A percentile compares a stretch with the other conserved stretches of the same genome.
Conservation (phyloP, 345 rosid genomes). For the Mangifera indica region DNA sequence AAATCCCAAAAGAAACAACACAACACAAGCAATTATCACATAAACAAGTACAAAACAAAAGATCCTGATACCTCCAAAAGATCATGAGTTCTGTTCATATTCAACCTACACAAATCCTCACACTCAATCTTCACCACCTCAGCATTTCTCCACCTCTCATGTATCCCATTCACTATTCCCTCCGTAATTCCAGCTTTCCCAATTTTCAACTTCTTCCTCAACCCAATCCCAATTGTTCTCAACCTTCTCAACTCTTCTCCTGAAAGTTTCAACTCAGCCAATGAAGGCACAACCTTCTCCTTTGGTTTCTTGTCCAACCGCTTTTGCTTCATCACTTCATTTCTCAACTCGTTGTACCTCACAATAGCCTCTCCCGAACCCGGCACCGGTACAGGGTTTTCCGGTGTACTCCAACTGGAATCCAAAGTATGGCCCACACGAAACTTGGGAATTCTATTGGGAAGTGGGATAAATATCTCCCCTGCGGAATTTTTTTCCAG, state of each 20-base stretch:
- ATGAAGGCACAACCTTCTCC: slow-evolving; percentile 55
- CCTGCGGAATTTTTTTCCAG: slow-evolving; percentile 38
- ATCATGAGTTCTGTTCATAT: slow-evolving; percentile 97
- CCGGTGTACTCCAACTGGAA: slow-evolving; percentile 92
- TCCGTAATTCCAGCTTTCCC: slow-evolving; percentile 95
- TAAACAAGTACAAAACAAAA: background rate
- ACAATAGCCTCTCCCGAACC: slow-evolving; percentile 66
- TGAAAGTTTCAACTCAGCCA: slow-evolving; percentile 72
- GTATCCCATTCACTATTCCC: slow-evolving; percentile 93
- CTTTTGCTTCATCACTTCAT: slow-evolving; percentile 51
- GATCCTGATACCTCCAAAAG: slow-evolving; percentile 85
- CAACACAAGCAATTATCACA: background rate
- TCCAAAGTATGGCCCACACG: slow-evolving; percentile 94
- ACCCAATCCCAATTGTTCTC: slow-evolving; percentile 55
- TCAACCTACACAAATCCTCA: slow-evolving; percentile 74
- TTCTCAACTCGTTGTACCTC: slow-evolving; percentile 55
- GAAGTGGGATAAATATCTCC: slow-evolving; percentile 79
- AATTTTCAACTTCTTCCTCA: slow-evolving; percentile 66
- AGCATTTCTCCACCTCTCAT: slow-evolving; percentile 84
- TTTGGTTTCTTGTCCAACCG: slow-evolving; percentile 30
- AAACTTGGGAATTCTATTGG: slow-evolving; percentile 53
- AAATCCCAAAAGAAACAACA: background rate
- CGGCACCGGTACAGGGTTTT: slow-evolving; percentile 75
- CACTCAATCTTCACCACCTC: slow-evolving; percentile 84
- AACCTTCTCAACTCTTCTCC: slow-evolving; percentile 60